A percentile compares a stretch with the other conserved stretches of the same genome.
These are phyloP conservation scores for Luzula sylvatica DNA, from an alignment of 176 grass and related monocot species.

Conservation along the genomic window DNA sequence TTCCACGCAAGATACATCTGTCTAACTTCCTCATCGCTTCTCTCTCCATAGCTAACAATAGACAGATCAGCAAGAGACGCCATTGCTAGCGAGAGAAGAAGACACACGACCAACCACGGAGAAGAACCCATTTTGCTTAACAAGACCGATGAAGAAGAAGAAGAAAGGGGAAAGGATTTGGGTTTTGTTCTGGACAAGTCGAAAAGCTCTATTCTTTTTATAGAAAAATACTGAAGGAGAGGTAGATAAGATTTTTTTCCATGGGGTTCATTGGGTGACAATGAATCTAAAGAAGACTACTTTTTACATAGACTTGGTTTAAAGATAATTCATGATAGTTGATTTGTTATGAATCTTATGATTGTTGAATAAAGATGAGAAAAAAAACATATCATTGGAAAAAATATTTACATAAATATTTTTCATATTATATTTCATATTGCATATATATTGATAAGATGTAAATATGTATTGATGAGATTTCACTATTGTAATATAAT, in stretches of 20 bases:
- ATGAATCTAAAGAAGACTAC: background rate
- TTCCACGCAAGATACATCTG: conserved; percentile 57
- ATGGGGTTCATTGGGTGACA: conserved; percentile 1
- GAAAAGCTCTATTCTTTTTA: conserved; percentile 43
- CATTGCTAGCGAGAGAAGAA: conserved; percentile 17
- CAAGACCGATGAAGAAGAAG: background rate
- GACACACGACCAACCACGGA: conserved; percentile 18
- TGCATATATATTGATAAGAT: no score
- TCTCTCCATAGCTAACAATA: conserved; percentile 54
- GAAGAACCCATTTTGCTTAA: conserved; percentile 20
- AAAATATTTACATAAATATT: no score
- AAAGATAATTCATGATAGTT: background rate
- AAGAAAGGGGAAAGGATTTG: background rate
- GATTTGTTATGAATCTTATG: no score
- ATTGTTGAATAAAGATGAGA: no score
- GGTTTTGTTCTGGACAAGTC: background rate
- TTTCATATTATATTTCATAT: no score
- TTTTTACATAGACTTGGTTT: background rate
- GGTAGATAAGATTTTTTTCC: conserved; percentile 17
- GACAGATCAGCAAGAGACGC: conserved; percentile 41
- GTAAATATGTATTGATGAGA: no score
- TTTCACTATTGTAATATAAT: no score
- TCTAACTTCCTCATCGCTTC: conserved; percentile 56
- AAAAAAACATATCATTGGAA: no score
- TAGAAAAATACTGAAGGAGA: conserved; percentile 21